Base-by-base conservation (phyloP, 192 early-diverging fungal genomes). In the Rhizoclosmatium sp. region DNA sequence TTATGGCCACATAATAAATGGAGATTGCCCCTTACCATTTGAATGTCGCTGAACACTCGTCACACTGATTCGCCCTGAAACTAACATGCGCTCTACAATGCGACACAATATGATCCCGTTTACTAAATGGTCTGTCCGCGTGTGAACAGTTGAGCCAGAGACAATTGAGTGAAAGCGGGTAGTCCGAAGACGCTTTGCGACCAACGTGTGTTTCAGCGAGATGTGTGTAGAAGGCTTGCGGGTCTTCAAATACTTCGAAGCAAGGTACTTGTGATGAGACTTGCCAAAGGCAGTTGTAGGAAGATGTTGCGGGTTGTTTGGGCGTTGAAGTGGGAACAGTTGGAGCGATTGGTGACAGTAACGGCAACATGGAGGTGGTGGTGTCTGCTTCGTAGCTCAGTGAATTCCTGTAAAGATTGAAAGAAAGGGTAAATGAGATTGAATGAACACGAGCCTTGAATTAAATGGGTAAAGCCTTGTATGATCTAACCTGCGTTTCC, bases 181-280 rank as follows among this genome's bases (percentile, higher is more conserved):
- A 54, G 51, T 16, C 9, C 12, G 7, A 10, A 65, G 5, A 16
- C 7, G 62, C 19, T 12, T 97, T 98, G 65, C 97, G 86, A 2
- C 95, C 97, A 42, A 98, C 92, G 78, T 98, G 97, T 68, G 93
- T 92, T 71, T 94, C 92, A 16, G 90, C 89, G 65, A 98, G 89
- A 80, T 98, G 97, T 54, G 79, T 77, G 74, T 96, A 98, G 47
- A 98, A 92, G 21, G 84, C 70, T 77, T 97, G 94, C 5, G 96
- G 81, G 40, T 85, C 78, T 10, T 62, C 59, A 41, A 80, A 83
- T 39, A n/a, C 10, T 16, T 21, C 19, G 14, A 12, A 12, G 64
- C 64, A 65, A 65, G 12, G 31, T 31, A 31, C 31, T 31, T 31
- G 31, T 31, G 31, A 31, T 31, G 31, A 31, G 31, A 31, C 31